These are phyloP conservation scores for Geotrichum aggregatum DNA, from an alignment of 1,139 yeast genomes.

Conservation along the genomic window DNA sequence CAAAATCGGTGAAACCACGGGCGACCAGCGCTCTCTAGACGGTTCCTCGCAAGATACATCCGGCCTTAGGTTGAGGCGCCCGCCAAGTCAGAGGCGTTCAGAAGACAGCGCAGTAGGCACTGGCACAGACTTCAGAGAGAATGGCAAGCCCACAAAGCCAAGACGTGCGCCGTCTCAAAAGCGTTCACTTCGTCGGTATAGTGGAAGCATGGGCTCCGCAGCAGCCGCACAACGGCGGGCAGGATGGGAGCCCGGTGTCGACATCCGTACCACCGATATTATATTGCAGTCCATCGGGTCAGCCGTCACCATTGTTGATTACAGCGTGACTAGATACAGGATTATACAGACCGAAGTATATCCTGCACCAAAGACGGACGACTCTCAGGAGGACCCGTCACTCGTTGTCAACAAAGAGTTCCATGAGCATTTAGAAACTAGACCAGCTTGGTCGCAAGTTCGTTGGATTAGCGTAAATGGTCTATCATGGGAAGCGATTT, in stretches of 20 bases:
- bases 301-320: conserved; percentile 48
- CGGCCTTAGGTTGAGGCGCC: conserved; percentile 8
- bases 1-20: background rate
- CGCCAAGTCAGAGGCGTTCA: background rate
- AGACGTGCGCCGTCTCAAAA: conserved; percentile 8
- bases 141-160: background rate
- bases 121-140: background rate
- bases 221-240: conserved; percentile 35
- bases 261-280: conserved; percentile 47
- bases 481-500: conserved; percentile 52
- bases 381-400: conserved; percentile 8
- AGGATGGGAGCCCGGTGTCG: conserved; percentile 56
- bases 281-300: conserved; percentile 48
- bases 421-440: conserved; percentile 30
- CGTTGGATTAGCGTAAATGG: conserved; percentile 57
- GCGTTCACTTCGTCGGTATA: conserved; percentile 23
- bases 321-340: conserved; percentile 42
- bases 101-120: conserved; percentile 2
- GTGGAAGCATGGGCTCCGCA: conserved; percentile 24
- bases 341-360: conserved; percentile 39
- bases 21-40: background rate
- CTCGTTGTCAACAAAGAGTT: conserved; percentile 25
- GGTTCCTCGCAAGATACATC: background rate
- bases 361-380: conserved; percentile 20
- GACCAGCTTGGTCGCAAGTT: conserved; percentile 48